Base-by-base conservation (phyloP, 2,329 filamentous ascomycete genomes). In the Colletotrichum zoysiae region DNA sequence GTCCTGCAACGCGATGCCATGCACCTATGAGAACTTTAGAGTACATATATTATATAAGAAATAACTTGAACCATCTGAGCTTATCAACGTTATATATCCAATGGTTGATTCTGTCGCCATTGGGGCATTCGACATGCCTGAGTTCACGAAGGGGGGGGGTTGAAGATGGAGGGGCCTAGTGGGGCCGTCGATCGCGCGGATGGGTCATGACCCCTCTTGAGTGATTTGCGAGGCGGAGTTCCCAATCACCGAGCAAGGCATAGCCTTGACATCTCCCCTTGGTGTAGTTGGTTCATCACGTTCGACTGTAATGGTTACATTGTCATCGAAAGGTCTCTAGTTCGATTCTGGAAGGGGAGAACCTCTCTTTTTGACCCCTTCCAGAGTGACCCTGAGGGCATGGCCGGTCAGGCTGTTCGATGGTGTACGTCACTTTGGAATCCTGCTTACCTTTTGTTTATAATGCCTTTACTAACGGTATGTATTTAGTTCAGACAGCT, bases 241-340 rank as follows among this genome's bases (percentile, higher is more conserved):
- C 0, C 12, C 46, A 55, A 38, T 14, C 60, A 63, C 60, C 60
- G 35, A 63, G 60, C 60, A 18, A 63, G 60, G 60, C 46, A 1
- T 26, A 53, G 60, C 46, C 60, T 50, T 40, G 33, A 46, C 16
- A 38, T n/a, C 60, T 63, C 60, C 60, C 60, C 60, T 63, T 63
- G 60, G 60, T 63, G 60, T 63, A 63, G 60, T 63, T 63, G 60
- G 60, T 62, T 62, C 35, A 63, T 62, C 60, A 63, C 60, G 60
- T 63, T 63, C 60, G 60, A 63, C 60, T 63, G 60, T 63, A 63
- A 63, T 63, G 60, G 60, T 63, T 63, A 55, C 60, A 55, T 63
- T 63, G 60, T 55, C 48, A 63, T 63, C 60, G 60, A 63, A 63
- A 63, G 60, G 60, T 55, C 60, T 63, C 60, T 63, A 63, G 60